These are phyloP conservation scores for Dichotomocladium elegans DNA, from an alignment of 371 early-diverging fungal genomes.

Conservation along the genomic window DNA sequence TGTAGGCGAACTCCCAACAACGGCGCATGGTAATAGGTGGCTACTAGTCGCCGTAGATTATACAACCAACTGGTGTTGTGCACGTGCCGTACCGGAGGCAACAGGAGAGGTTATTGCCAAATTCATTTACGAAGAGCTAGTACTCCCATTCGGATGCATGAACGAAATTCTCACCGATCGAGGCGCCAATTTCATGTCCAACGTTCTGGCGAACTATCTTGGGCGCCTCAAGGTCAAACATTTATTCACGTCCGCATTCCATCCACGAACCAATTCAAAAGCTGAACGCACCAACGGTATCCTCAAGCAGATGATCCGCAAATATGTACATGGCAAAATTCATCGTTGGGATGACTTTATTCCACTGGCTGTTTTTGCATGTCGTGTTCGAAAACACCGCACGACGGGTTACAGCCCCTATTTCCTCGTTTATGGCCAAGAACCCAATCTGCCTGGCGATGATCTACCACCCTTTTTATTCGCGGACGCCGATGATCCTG, in stretches of 20 bases:
- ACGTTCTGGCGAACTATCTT: slow-evolving; percentile 2
- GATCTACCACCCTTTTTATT: not conserved
- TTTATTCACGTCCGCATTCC: slow-evolving; percentile 17
- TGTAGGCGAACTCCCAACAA: slow-evolving; percentile 14
- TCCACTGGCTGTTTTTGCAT: slow-evolving; percentile 4
- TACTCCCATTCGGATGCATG: slow-evolving; percentile 25
- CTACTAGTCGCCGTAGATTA: slow-evolving; percentile 32
- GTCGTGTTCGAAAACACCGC: slow-evolving; percentile 5
- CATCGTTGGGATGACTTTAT: not conserved
- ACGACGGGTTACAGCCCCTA: slow-evolving; percentile 9
- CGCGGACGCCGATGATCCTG: not conserved
- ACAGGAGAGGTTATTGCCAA: slow-evolving; percentile 23
- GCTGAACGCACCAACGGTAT: slow-evolving; percentile 13
- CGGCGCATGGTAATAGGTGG: slow-evolving; percentile 7
- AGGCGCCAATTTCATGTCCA: slow-evolving; percentile 27
- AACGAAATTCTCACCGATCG: slow-evolving; percentile 29
- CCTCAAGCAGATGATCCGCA: not conserved
- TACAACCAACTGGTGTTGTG: slow-evolving; percentile 33
- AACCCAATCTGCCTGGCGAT: slow-evolving; percentile 1
- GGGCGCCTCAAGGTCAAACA: slow-evolving; percentile 5
- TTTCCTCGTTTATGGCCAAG: slow-evolving; percentile 12
- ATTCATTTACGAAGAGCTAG: slow-evolving; percentile 28
- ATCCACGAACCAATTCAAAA: slow-evolving; percentile 18
- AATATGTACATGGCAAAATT: not conserved
- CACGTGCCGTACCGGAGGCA: slow-evolving; percentile 26